A percentile compares a stretch with the other conserved stretches of the same genome.
Conservation (phyloP, 2,329 filamentous ascomycete species). For the Exophiala bonariae region DNA sequence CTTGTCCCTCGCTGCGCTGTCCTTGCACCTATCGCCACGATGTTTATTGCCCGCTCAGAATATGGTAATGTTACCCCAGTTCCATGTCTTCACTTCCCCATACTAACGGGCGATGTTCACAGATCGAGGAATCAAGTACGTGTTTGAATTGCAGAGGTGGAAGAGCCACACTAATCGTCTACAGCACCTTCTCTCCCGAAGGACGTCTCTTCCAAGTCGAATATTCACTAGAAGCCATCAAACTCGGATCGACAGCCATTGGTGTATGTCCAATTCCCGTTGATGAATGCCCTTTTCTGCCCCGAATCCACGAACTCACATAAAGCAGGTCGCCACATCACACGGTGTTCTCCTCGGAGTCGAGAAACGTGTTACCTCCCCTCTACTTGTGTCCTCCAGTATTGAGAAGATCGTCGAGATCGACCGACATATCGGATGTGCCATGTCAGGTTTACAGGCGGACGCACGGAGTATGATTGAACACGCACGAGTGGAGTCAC, state of each 20-base stretch:
- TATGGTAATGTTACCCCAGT: constrained; percentile 68
- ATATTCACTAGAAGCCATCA: constrained; percentile 99
- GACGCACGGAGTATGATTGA: constrained; percentile 98
- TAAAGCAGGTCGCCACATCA: constrained; percentile 72
- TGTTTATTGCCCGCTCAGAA: constrained; percentile 99
- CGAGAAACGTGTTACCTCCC: constrained; percentile 97
- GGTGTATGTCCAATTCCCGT: constrained; percentile 58
- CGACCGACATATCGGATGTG: constrained; percentile 96
- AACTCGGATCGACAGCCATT: constrained; percentile 97
- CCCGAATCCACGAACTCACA: constrained; percentile 1
- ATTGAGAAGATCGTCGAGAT: constrained; percentile 99
- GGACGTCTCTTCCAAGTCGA: constrained; percentile 99
- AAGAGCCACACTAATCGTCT: constrained; percentile 29
- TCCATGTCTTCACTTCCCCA: neutral
- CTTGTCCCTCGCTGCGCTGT: neutral
- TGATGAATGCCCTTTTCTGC: constrained; percentile 2
- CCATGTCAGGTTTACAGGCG: constrained; percentile 96
- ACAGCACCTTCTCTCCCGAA: constrained; percentile 97
- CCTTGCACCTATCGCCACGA: constrained; percentile 55
- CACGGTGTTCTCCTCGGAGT: constrained; percentile 96
- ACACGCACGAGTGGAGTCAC: constrained; percentile 95
- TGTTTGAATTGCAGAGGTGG: constrained; percentile 24
- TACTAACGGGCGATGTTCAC: constrained; percentile 38
- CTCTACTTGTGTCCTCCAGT: constrained; percentile 93
- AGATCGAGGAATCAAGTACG: constrained; percentile 98